These are phyloP conservation scores for Chlorella sp. DNA, from an alignment of 139 green algal genomes.

Conservation along the genomic window DNA sequence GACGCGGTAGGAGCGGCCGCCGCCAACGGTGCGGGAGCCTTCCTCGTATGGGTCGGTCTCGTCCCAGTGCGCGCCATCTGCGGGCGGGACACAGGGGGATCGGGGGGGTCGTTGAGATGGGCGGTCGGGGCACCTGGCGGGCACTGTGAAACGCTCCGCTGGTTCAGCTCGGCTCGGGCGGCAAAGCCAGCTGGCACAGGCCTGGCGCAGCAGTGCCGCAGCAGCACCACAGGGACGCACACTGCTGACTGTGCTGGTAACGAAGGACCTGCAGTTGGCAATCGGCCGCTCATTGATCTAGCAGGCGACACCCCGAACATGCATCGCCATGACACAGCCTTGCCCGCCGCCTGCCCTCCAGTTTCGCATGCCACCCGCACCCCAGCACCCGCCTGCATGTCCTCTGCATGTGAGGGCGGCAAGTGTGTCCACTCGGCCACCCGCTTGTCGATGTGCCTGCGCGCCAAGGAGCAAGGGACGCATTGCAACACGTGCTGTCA, in stretches of 20 bases:
- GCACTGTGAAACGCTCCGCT: background rate
- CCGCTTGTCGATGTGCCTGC: conserved; percentile 66
- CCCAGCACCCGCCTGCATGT: too few species aligned
- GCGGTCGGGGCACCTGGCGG: background rate
- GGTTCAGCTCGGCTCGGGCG: background rate
- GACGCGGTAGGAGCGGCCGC: conserved; percentile 40
- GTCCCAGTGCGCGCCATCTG: conserved; percentile 66
- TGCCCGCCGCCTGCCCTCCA: too few species aligned
- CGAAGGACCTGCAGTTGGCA: conserved; percentile 73
- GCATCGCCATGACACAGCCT: too few species aligned
- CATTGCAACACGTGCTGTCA: too few species aligned
- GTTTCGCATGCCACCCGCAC: too few species aligned
- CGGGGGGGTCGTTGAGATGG: background rate
- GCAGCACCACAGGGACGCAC: background rate
- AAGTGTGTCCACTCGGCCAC: conserved; percentile 73
- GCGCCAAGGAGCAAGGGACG: too few species aligned
- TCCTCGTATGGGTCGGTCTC: conserved; percentile 60
- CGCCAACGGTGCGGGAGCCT: conserved; percentile 25
- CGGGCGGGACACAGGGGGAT: background rate
- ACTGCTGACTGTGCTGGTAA: conserved; percentile 67
- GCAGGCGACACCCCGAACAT: too few species aligned
- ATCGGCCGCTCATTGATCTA: too few species aligned
- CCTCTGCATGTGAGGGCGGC: conserved; percentile 54
- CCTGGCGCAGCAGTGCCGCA: too few species aligned
- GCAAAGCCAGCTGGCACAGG: background rate